Evolutionary conservation across 1,284 basidiomycete genomes (phyloP), one percentile per base, ranked within the genome.

Genomic region (Leccinum pachyderme): DNA sequence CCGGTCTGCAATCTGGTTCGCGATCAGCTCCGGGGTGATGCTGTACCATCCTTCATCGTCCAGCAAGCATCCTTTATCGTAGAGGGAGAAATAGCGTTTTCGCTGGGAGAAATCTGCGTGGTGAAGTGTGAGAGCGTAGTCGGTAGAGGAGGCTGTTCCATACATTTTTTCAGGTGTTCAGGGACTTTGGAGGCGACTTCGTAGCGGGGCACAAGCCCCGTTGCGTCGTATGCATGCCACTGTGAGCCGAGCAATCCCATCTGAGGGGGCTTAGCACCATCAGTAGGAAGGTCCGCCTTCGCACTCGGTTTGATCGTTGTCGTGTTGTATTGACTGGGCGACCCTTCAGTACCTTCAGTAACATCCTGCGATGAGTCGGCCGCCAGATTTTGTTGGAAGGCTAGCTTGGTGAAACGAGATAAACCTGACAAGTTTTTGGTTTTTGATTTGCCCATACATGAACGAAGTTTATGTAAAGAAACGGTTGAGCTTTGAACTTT

Each of bases 21-120:
- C 97, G 15, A 99, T 87, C 33, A 81, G 80, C 66, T 99, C 95
- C 0, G 97, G 96, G 0, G 97, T 99, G 52, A 99, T 87, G 56
- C 92, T 95, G 73, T 90, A 99, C 97, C 97, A 99, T 3, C 95
- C 95, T 71, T 95, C 91, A 63, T 87, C 83, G 60, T 95, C 91
- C 3, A 94, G 72, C 9, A 92, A 73, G 63, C 89, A 91, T 3
- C 90, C 91, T 48, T 83, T 72, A 49, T 88, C 84, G 66, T 95
- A 97, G 15, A 83, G 73, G 1, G 89, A 90, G 71, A 97, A 93
- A 59, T 86, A 86, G 2, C 91, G 82, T 52, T 84, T 79, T 29
- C 95, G 80, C 68, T 98, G 95, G 13, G 79, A 81, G 67, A 91
- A 97, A 70, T 97, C 94, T 97, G 69, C 51, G 24, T 53, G 28